A percentile compares a stretch with the other conserved stretches of the same genome.
Conservation (phyloP, 352 stramenopile genomes). For the Globisporangium solare region DNA sequence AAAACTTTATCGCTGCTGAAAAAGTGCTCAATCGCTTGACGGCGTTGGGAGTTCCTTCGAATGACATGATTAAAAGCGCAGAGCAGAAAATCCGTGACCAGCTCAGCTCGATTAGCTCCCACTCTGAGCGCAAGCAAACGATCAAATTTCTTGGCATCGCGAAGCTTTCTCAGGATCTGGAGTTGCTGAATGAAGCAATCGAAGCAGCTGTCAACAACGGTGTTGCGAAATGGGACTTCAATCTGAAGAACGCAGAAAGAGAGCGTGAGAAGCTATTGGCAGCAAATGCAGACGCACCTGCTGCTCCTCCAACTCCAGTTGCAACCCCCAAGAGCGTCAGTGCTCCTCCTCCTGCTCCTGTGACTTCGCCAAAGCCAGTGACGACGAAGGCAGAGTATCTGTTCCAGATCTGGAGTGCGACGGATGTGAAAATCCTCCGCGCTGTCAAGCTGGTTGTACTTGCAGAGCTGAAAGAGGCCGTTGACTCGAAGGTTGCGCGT, state of each 20-base stretch:
- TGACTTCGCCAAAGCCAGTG: constrained; percentile 2
- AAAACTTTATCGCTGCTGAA: constrained; percentile 61
- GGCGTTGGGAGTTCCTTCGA: constrained; percentile 27
- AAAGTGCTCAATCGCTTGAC: constrained; percentile 44
- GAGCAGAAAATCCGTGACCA: constrained; percentile 26
- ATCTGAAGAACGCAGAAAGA: constrained; percentile 70
- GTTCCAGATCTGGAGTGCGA: constrained; percentile 39
- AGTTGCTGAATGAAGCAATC: constrained; percentile 65
- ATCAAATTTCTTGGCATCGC: constrained; percentile 73
- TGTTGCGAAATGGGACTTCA: constrained; percentile 81
- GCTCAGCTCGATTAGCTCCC: constrained; percentile 29
- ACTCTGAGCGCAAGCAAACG: constrained; percentile 66
- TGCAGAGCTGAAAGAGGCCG: constrained; percentile 18
- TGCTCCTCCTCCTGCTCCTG: constrained; percentile 7
- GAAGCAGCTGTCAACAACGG: constrained; percentile 47
- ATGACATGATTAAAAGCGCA: constrained; percentile 28
- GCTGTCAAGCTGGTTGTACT: constrained; percentile 15
- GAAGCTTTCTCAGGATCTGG: constrained; percentile 62
- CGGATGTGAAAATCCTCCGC: constrained; percentile 23
- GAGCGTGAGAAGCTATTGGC: constrained; percentile 57
- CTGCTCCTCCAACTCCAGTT: neutral
- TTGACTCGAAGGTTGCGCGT: constrained; percentile 40
- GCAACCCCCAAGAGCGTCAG: neutral
- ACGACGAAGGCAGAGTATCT: constrained; percentile 20
- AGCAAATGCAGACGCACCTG: constrained; percentile 4